Base-by-base conservation (phyloP, 1,284 basidiomycete species). In the Naganishia cerealis region DNA sequence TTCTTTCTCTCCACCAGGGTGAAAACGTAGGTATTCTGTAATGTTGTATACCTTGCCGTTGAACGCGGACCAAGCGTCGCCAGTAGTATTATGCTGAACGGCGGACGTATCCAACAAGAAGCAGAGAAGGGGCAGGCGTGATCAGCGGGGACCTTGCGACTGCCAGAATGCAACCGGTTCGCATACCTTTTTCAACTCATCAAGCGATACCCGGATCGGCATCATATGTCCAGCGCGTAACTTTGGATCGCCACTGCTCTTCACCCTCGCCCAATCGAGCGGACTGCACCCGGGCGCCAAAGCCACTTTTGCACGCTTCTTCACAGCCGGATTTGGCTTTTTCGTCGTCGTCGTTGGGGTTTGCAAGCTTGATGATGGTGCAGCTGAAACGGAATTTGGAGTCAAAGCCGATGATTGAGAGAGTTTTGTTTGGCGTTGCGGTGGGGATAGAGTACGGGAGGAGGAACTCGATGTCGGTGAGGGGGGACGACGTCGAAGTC, bases 21-120 rank as follows among this genome's bases (percentile, higher is more conserved):
- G 96, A 75, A 90, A 99, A 0, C 88, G 84, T 7, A 97, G 80
- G 79, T 98, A 99, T 0, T 90, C 87, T 1, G 94, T 95, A 57
- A 99, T 90, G 78, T 99, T 97, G 83, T 99, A 99, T 26, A 99
- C 94, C 77, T 91, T 94, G 57, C 94, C 94, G 72, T 90, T 88
- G 81, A 98, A 89, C 0, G 87, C 89, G 7, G 92, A 87, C 95
- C 95, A 99, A 0, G 92, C 94, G 79, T 99, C 94, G 59, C 90
- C 88, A n/a, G 81, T 83, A 46, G 71, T 75, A 38, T 79, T 80
- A 67, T 81, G 80, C 78, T 79, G 58, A 8, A n/a, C 16, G 21
- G 6, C 29, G 29, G 29, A 33, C 29, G 29, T 3, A 33, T 33
- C 29, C 29, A 21, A n/a, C 6, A 8, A 33, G 54, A 36, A 40